Evolutionary conservation across 179 eudicot species (phyloP).

Genomic region (Pouteria campechiana): DNA sequence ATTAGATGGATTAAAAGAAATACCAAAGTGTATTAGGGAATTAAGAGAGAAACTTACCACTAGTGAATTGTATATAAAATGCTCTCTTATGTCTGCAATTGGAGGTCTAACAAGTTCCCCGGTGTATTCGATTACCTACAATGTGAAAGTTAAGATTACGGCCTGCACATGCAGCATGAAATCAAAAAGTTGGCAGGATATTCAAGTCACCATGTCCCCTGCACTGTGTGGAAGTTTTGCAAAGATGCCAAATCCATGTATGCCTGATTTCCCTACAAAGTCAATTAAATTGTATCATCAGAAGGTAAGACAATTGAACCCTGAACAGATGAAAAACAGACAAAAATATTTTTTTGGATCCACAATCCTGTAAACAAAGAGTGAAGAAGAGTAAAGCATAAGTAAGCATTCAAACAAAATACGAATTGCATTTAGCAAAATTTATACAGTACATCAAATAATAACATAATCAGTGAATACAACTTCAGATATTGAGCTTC

Average conservation of each 20-base stretch:
- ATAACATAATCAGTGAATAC: too few relatives aligned
- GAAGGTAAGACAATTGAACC: slow-evolving; percentile 4
- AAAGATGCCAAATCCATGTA: slow-evolving; percentile 95
- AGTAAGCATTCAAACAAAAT: too few relatives aligned
- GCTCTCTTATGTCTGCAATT: slow-evolving; percentile 91
- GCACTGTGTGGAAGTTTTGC: slow-evolving; percentile 82
- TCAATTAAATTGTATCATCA: too few relatives aligned
- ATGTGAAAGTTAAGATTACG: not conserved
- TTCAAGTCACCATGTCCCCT: slow-evolving; percentile 74
- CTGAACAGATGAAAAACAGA: slow-evolving; percentile 2
- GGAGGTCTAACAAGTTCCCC: slow-evolving; percentile 90
- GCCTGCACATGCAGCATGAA: not conserved
- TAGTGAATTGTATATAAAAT: slow-evolving; percentile 72
- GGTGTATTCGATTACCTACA: slow-evolving; percentile 82
- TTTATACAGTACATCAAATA: too few relatives aligned
- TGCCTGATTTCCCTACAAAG: slow-evolving; percentile 88
- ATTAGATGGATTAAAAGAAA: not conserved
- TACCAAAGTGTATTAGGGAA: too few relatives aligned
- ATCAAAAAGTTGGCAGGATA: not conserved
- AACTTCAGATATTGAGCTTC: too few relatives aligned
- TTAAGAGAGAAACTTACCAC: slow-evolving; percentile 53
- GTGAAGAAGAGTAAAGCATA: too few relatives aligned
- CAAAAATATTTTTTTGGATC: too few relatives aligned
- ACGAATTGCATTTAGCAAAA: too few relatives aligned
- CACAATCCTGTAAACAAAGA: too few relatives aligned